phyloP scores from a whole-genome alignment of 306 rosid species.

The Prinsepia uniflora region DNA sequence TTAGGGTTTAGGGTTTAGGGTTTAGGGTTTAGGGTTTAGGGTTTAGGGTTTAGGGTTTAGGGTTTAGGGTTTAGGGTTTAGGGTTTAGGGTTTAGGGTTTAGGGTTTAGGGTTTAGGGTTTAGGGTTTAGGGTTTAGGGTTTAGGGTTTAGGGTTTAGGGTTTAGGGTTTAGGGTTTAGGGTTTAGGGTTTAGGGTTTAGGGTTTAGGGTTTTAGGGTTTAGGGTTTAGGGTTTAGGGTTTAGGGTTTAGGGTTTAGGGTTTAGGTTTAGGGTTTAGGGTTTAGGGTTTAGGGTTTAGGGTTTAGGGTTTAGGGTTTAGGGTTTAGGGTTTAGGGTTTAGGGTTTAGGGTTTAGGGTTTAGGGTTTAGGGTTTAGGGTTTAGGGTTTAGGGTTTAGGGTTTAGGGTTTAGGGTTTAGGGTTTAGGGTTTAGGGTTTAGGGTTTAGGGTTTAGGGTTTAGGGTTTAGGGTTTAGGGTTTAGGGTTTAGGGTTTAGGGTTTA shows the following conservation, averaged over 20 bases:
- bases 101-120: constrained; percentile 15
- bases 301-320: constrained; percentile 22
- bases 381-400: constrained; percentile 15
- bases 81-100: constrained; percentile 23
- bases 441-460: constrained; percentile 11
- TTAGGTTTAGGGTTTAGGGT: constrained; percentile 14
- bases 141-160: not conserved
- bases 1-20: constrained; percentile 22
- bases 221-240: constrained; percentile 10
- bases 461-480: constrained; percentile 11
- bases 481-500: constrained; percentile 11
- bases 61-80: constrained; percentile 10
- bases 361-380: constrained; percentile 23
- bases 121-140: constrained; percentile 8
- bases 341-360: constrained; percentile 18
- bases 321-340: constrained; percentile 8
- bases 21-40: constrained; percentile 14
- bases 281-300: constrained; percentile 15
- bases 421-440: constrained; percentile 16
- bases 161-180: constrained; percentile 9
- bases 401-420: constrained; percentile 13
- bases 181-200: constrained; percentile 11
- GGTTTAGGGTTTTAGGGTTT: constrained; percentile 17
- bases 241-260: too few species aligned
- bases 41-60: constrained; percentile 22